Base-by-base conservation (phyloP, 2,329 filamentous ascomycete genomes). In the Aspergillus fumigatus region DNA sequence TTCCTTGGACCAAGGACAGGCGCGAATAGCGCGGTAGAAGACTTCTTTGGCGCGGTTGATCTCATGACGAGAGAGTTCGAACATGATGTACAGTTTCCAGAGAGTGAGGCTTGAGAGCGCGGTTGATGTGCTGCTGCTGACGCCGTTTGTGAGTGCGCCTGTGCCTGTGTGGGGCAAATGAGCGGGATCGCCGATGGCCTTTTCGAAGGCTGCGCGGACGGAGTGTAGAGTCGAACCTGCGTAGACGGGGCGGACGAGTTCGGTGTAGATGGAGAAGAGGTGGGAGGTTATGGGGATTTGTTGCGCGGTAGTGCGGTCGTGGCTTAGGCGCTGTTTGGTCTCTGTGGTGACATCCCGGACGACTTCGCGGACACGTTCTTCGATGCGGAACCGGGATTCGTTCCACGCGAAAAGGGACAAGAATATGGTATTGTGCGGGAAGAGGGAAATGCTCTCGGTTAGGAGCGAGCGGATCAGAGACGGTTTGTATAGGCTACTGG, bases 391-490 rank as follows among this genome's bases (percentile, higher is more conserved):
- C 7, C 87, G 84, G 1, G 84, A 80, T 68, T 93, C 87, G 59
- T 89, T 86, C 79, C 87, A 89, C n/a, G 86, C 82, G 61, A 88
- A 88, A 0, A 94, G 75, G 1, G 82, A 79, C 1, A 95, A 80
- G 59, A 97, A 87, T 5, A 90, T 79, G 1, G 85, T 89, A 74
- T 96, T 97, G 50, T 79, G 78, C 0, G 92, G 90, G 69, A 92
- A 96, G 6, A 76, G 69, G 0, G 66, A 64, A 23, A 94, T 77
- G 59, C 87, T 88, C 2, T 78, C 74, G 4, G 77, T 73, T 0
- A 96, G 75, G 11, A 86, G 77, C 7, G 80, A 73, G 47, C 88
- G 86, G 35, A 95, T 71, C 19, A 86, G 80, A 0, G 80, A 76
- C 4, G 90, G 88, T 52, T 87, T 86, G 73, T 89, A 91, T 2